Conservation (phyloP, 768 basidiomycete genomes). For the Mycena epipterygia region DNA sequence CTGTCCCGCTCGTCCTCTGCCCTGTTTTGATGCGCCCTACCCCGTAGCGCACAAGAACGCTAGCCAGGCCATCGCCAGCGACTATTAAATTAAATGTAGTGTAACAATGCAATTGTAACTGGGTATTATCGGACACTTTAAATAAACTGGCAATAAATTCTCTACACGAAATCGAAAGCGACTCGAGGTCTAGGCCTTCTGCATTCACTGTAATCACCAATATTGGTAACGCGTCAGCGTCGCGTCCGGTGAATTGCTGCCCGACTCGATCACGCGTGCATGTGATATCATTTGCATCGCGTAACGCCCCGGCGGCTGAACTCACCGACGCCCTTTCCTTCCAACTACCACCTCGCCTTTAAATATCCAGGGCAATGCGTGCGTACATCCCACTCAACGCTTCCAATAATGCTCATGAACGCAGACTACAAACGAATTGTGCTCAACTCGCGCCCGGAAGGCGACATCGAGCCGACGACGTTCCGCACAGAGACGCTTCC, state of each 20-base stretch:
- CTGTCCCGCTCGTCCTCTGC: neutral
- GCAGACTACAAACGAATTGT: slow-evolving; percentile 74
- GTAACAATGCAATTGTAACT: slow-evolving; percentile 8
- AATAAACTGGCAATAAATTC: neutral
- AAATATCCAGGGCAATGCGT: slow-evolving; percentile 28
- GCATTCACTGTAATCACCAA: too few species aligned
- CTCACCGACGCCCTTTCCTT: neutral
- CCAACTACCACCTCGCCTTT: neutral
- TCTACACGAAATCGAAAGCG: neutral
- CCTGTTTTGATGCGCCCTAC: neutral
- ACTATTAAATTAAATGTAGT: slow-evolving; percentile 21
- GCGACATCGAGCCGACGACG: slow-evolving; percentile 78
- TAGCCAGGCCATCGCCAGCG: slow-evolving; percentile 12
- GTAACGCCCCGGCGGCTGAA: too few species aligned
- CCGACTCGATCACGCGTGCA: slow-evolving; percentile 2
- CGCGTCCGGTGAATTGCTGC: too few species aligned
- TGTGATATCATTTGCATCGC: neutral
- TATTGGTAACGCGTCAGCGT: too few species aligned
- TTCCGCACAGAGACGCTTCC: slow-evolving; percentile 74
- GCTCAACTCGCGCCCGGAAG: slow-evolving; percentile 80
- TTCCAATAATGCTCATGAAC: neutral
- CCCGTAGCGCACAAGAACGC: slow-evolving; percentile 33
- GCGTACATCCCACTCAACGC: neutral
- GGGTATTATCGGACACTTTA: neutral
- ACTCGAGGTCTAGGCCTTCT: neutral